phyloP scores from a whole-genome alignment of 1,284 basidiomycete genomes.

The Moesziomyces parantarcticus region DNA sequence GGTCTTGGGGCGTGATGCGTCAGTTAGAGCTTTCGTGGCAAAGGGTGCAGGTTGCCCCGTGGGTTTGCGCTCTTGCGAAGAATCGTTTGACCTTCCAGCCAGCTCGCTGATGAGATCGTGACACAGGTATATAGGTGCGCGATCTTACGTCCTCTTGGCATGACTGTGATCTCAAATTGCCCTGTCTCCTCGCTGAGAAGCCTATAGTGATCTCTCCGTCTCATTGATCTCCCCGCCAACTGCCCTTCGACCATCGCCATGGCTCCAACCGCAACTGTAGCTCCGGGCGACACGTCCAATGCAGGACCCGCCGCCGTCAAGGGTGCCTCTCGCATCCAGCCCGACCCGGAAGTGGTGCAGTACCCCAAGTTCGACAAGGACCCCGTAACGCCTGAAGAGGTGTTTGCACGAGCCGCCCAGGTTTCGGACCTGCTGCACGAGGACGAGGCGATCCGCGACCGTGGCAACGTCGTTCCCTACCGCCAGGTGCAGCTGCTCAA shows the following conservation, averaged over 20 bases:
- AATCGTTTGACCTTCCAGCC: too few relatives aligned
- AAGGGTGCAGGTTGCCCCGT: neutral
- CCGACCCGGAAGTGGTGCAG: conserved; percentile 57
- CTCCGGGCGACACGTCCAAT: conserved; percentile 8
- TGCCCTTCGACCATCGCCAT: conserved; percentile 10
- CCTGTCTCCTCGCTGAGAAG: neutral
- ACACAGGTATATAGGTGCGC: neutral
- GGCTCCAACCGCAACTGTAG: conserved; percentile 45
- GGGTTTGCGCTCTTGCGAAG: too few relatives aligned
- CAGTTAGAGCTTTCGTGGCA: neutral
- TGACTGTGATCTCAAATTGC: too few relatives aligned
- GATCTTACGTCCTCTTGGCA: neutral
- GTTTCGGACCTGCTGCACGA: conserved; percentile 59
- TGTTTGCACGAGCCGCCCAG: conserved; percentile 59
- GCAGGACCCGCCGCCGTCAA: conserved; percentile 16
- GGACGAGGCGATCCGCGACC: conserved; percentile 64
- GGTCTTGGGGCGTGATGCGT: too few relatives aligned
- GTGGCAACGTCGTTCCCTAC: conserved; percentile 64
- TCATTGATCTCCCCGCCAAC: too few relatives aligned
- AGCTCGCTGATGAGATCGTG: too few relatives aligned
- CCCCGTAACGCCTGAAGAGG: conserved; percentile 54
- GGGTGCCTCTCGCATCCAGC: conserved; percentile 53
- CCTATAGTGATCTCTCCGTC: too few relatives aligned
- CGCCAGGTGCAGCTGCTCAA: conserved; percentile 66
- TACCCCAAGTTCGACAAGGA: conserved; percentile 55